Conservation (phyloP, 192 early-diverging fungal species). For the Linderina pennispora region DNA sequence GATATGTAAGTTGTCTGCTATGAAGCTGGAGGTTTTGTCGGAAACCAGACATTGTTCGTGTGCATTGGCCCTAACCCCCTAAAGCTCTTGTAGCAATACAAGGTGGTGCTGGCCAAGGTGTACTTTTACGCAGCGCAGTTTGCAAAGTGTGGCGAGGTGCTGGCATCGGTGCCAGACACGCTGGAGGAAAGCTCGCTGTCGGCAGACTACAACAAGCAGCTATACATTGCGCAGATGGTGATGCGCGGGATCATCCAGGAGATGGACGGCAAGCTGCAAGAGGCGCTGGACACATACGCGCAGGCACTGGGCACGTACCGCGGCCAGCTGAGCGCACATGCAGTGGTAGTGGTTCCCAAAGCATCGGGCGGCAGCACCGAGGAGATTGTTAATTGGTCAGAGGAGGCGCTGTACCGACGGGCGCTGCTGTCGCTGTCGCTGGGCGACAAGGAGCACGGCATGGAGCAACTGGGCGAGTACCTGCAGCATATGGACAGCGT, state of each 20-base stretch:
- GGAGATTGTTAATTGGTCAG: conserved; percentile 59
- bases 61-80: not conserved
- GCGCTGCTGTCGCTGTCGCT: conserved; percentile 42
- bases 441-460: conserved; percentile 4
- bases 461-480: conserved; percentile 26
- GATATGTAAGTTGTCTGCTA: conserved; percentile 2
- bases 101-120: conserved; percentile 52
- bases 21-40: no score
- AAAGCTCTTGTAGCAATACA: conserved; percentile 34
- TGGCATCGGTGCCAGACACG: conserved; percentile 19
- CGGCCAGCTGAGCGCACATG: conserved; percentile 13
- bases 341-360: conserved; percentile 36
- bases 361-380: conserved; percentile 33
- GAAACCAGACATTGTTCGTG: not conserved
- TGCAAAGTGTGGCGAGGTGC: conserved; percentile 25
- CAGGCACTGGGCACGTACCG: conserved; percentile 30
- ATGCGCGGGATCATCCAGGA: conserved; percentile 49
- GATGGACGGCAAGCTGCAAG: conserved; percentile 28
- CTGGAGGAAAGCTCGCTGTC: conserved; percentile 36
- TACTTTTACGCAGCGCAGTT: conserved; percentile 52
- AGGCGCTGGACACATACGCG: conserved; percentile 50
- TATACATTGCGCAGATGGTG: conserved; percentile 51
- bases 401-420: conserved; percentile 64
- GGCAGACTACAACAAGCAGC: conserved; percentile 54
- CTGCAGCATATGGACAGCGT: conserved; percentile 38